Base-by-base conservation (phyloP, 768 basidiomycete genomes). In the Psilocybe cubensis region DNA sequence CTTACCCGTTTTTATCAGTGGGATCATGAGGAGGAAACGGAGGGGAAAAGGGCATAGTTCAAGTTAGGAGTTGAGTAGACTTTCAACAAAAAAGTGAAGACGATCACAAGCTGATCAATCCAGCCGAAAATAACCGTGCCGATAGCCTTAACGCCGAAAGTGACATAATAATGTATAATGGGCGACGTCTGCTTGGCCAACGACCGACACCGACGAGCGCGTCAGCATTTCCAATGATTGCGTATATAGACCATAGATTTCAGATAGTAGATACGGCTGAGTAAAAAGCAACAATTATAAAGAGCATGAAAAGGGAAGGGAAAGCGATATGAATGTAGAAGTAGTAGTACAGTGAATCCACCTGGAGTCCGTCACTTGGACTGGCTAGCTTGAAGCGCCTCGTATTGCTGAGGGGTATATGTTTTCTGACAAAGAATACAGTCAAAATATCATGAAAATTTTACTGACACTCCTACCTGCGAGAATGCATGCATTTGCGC, bases 401-500 rank as follows among this genome's bases (percentile, higher is more conserved):
- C 62, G 38, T 64, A 69, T 54, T 69, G 64, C 33, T 62, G 55
- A n/a, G 68, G 68, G 33, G 68, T 69, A 46, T 60, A 67, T 29
- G 58, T 59, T 59, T 59, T 59, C 58, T 59, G 33, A 21, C 1
- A 8, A 12, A 47, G 51, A 44, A 25, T 8, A 10, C n/a, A 6
- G 20, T 20, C 17, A 23, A 38, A 24, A 25, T 12, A 25, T 4
- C 11, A 2, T 1, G 9, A 29, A 50, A 4, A 3, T 27, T n/a
- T 20, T 33, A 4, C 12, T 11, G 14, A 9, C 38, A 6, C 6
- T 12, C 74, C 51, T 62, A 92, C 92, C 85, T 94, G 92, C 12
- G 92, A 92, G 72, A 94, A 94, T 4, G 92, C 92, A 64, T 94
- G 92, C 82, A 94, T 87, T 55, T 88, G 83, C 0, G 88, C 77